A percentile compares a stretch with the other conserved stretches of the same genome.
Conservation (phyloP, 805 yeast species). For the Kazachstania taianensis region DNA sequence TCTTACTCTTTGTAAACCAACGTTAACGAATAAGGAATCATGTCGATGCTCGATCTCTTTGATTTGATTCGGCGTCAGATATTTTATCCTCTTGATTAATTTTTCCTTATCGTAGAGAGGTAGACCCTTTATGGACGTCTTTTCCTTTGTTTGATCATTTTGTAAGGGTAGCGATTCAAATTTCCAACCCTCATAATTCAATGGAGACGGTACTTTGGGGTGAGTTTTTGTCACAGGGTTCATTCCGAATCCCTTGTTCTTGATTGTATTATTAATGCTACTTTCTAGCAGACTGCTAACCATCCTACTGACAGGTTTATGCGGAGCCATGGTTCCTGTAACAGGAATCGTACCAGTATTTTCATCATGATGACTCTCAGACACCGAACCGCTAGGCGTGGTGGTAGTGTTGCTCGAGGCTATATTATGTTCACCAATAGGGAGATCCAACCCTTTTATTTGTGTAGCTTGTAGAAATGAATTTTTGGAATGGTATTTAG, state of each 20-base stretch:
- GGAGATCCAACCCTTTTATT: slow-evolving; percentile 19
- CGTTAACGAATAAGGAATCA: slow-evolving; percentile 38
- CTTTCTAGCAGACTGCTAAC: slow-evolving; percentile 17
- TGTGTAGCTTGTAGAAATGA: slow-evolving; percentile 25
- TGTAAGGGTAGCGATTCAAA: slow-evolving; percentile 21
- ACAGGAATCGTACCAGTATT: neutral
- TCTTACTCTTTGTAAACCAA: slow-evolving; percentile 35
- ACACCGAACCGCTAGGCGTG: neutral
- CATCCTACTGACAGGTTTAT: slow-evolving; percentile 17
- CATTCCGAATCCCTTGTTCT: neutral
- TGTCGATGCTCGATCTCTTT: slow-evolving; percentile 41
- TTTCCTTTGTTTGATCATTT: slow-evolving; percentile 6
- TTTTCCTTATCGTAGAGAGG: slow-evolving; percentile 32
- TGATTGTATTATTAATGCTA: neutral
- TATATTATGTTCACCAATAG: slow-evolving; percentile 15
- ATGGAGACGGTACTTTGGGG: neutral
- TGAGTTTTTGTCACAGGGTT: neutral
- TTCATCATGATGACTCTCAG: neutral
- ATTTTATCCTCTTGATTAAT: slow-evolving; percentile 22
- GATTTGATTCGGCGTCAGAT: slow-evolving; percentile 30
- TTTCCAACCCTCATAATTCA: slow-evolving; percentile 27
- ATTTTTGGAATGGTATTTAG: slow-evolving; percentile 27
- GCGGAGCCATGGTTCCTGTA: neutral
- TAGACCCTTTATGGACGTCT: slow-evolving; percentile 32
- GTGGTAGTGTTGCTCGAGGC: neutral